Conservation (phyloP, 495 filamentous ascomycete genomes). For the Corynascus novoguineensis region DNA sequence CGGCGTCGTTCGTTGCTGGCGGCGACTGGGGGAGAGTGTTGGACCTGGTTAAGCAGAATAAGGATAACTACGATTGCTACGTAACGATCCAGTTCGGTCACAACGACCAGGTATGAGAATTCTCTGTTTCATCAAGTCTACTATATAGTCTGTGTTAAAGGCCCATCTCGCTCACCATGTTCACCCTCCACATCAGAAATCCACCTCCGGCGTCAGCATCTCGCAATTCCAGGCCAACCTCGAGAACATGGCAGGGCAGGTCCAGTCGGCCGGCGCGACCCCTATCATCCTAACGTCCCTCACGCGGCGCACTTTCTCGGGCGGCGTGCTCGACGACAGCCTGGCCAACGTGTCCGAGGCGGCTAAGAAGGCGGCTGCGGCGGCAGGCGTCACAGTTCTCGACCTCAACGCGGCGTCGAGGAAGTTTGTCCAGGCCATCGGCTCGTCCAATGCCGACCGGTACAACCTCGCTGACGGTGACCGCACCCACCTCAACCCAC, state of each 20-base stretch:
- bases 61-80: background rate
- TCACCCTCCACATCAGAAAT: background rate
- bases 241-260: conserved; percentile 1
- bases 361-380: background rate
- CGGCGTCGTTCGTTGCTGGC: background rate
- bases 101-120: background rate
- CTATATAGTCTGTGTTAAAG: background rate
- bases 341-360: conserved; percentile 6
- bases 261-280: background rate
- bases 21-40: conserved; percentile 1
- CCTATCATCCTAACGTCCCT: conserved; percentile 5
- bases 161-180: too few species aligned
- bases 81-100: conserved; percentile 9
- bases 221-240: conserved; percentile 3
- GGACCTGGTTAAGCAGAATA: background rate
- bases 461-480: conserved; percentile 2
- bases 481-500: conserved; percentile 6
- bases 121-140: background rate
- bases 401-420: conserved; percentile 6
- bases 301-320: conserved; percentile 2
- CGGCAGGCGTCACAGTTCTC: background rate
- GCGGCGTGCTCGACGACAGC: background rate
- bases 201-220: conserved; percentile 1
- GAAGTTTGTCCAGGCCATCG: conserved; percentile 5
- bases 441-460: background rate